Evolutionary conservation across 169 alveolate species (phyloP).

Genomic region (Plasmodium knowlesi): DNA sequence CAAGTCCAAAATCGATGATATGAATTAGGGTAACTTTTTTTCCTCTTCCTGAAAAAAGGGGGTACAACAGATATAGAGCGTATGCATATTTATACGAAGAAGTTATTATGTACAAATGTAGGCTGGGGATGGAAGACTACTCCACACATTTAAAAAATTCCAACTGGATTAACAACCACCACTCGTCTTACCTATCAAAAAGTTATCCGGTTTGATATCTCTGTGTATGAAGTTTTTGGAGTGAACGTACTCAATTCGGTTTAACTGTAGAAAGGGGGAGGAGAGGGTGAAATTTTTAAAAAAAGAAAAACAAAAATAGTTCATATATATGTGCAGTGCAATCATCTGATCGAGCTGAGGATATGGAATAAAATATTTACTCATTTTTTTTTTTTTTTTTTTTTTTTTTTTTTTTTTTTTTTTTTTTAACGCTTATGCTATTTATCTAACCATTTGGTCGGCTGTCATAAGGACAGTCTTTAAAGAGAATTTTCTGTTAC

Average conservation of each 20-base stretch:
- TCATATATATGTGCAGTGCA: no score
- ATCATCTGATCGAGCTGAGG: no score
- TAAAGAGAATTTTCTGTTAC: conserved; percentile 95
- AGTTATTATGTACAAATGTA: neutral
- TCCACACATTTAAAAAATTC: neutral
- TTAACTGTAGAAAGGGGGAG: conserved; percentile 88
- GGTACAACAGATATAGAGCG: neutral
- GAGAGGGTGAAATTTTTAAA: neutral
- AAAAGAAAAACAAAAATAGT: neutral
- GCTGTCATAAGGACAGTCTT: conserved; percentile 96
- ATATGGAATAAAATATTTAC: no score
- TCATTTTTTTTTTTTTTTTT: no score
- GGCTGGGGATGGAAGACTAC: neutral
- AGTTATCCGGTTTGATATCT: conserved; percentile 98
- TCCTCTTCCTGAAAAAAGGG: conserved; percentile 85
- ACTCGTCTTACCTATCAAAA: conserved; percentile 93
- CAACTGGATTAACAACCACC: neutral
- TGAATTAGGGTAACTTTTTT: conserved; percentile 90
- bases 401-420: no score
- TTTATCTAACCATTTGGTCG: conserved; percentile 92
- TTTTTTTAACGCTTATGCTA: neutral
- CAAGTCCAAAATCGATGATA: conserved; percentile 96
- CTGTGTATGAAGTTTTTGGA: conserved; percentile 96
- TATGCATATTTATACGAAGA: neutral
- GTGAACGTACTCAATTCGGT: conserved; percentile 95